Evolutionary conservation across 2,329 filamentous ascomycete genomes (phyloP).

Genomic region (Dendryphion nanum): DNA sequence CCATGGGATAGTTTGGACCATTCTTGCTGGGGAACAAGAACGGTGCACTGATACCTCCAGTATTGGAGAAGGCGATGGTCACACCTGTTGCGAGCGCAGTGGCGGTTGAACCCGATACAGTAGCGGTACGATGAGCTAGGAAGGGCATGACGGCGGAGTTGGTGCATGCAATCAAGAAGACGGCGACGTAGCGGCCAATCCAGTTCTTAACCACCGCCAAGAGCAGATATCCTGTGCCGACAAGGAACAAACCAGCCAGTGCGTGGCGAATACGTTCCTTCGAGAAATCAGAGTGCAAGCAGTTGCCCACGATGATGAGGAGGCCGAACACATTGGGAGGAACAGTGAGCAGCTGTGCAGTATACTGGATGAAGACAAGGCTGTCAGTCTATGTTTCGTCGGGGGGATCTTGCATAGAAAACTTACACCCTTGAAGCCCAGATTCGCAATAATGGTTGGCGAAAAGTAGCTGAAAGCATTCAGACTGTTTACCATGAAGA

Average conservation of each 20-base stretch:
- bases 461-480: constrained; percentile 47
- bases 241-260: constrained; percentile 13
- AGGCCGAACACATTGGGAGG: constrained; percentile 64
- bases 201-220: constrained; percentile 17
- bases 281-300: constrained; percentile 20
- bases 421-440: constrained; percentile 46
- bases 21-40: constrained; percentile 15
- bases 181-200: constrained; percentile 19
- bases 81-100: constrained; percentile 21
- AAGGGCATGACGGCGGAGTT: constrained; percentile 21
- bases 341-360: constrained; percentile 65
- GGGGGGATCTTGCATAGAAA: no score
- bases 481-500: constrained; percentile 45
- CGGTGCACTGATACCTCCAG: constrained; percentile 19
- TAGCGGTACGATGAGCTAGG: constrained; percentile 19
- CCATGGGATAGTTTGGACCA: constrained; percentile 20
- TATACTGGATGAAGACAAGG: constrained; percentile 55
- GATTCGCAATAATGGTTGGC: constrained; percentile 62
- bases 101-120: constrained; percentile 19
- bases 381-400: no score
- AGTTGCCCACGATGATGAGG: constrained; percentile 40
- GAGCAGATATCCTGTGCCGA: constrained; percentile 18
- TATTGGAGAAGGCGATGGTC: constrained; percentile 20
- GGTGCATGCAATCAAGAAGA: constrained; percentile 21
- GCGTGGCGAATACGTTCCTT: constrained; percentile 20